Evolutionary conservation across 2,329 filamentous ascomycete species (phyloP), one percentile per base, ranked within the genome.

Genomic region (Ascochyta clinopodiicola): DNA sequence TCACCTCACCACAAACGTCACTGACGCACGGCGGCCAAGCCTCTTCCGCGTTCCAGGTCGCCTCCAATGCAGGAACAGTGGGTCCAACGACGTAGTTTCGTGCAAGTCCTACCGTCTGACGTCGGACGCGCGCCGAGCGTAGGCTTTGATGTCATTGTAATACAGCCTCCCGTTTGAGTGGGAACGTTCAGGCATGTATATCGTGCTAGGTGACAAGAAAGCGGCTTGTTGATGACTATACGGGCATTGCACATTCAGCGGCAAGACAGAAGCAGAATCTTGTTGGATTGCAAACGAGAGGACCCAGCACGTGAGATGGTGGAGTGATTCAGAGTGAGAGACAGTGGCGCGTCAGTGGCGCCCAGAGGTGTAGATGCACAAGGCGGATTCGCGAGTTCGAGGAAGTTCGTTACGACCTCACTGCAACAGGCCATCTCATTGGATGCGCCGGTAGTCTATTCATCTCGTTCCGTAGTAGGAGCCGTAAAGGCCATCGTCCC

Each of bases 41-140:
- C 37, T 32, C n/a, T 34, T 12, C 46, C 43, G 52, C 46, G 52
- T 42, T 43, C 52, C 25, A 51, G 42, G 37, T 46, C 22, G 46
- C 42, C 25, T 40, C 42, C 43, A 34, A 46, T 45, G 52, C 46
- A 51, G 52, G 42, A 47, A 56, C 52, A 50, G 52, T 56, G 52
- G 52, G 46, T 31, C 36, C 31, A 47, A 49, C 45, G 51, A 50
- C 51, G 51, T 55, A 55, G 51, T 36, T 31, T 25, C 12, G 36
- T 19, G 17, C 17, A 17, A 17, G 31, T 13, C 31, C 31, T n/a
- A 34, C 31, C 29, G 32, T 35, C 32, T 56, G 52, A 56, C 46
- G 46, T 56, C 46, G 46, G 42, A 46, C 32, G 12, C 35, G 21
- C 46, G 46, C 40, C 12, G 25, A 54, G 32, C 39, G n/a, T 19